Conservation (phyloP, 2,329 filamentous ascomycete genomes). For the Monilinia aucupariae region DNA sequence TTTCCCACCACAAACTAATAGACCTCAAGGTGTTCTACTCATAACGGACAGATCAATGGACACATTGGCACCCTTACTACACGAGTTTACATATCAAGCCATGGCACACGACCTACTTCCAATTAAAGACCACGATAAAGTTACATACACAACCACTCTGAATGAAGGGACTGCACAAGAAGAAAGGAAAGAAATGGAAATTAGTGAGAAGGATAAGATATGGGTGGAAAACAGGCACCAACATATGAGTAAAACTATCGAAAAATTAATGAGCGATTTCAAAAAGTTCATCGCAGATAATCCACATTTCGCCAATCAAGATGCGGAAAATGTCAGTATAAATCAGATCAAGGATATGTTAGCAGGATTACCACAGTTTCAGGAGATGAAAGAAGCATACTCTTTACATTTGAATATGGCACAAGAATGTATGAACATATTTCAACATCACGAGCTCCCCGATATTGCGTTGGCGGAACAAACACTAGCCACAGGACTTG, state of each 20-base stretch:
- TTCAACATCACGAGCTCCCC: constrained; percentile 75
- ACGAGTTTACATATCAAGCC: constrained; percentile 97
- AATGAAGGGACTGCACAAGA: constrained; percentile 67
- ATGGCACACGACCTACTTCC: constrained; percentile 93
- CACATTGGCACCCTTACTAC: constrained; percentile 75
- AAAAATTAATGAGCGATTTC: constrained; percentile 88
- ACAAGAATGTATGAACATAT: constrained; percentile 92
- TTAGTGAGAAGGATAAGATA: constrained; percentile 83
- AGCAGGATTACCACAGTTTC: constrained; percentile 87
- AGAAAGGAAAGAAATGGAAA: constrained; percentile 85
- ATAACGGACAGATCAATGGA: constrained; percentile 94
- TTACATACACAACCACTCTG: constrained; percentile 74
- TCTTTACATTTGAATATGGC: constrained; percentile 95
- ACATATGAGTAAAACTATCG: constrained; percentile 97
- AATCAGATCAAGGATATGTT: constrained; percentile 97
- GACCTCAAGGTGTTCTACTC: constrained; percentile 76
- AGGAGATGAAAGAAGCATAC: constrained; percentile 92
- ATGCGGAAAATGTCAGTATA: constrained; percentile 65
- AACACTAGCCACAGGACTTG: constrained; percentile 82
- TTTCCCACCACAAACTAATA: constrained; percentile 72
- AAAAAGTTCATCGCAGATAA: constrained; percentile 87
- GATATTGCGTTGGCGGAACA: constrained; percentile 89
- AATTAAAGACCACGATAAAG: constrained; percentile 82
- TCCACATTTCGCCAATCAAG: constrained; percentile 78
- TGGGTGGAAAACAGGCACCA: constrained; percentile 93